phyloP scores from a whole-genome alignment of 2,329 filamentous ascomycete species.

The Calonectria pauciramosa region DNA sequence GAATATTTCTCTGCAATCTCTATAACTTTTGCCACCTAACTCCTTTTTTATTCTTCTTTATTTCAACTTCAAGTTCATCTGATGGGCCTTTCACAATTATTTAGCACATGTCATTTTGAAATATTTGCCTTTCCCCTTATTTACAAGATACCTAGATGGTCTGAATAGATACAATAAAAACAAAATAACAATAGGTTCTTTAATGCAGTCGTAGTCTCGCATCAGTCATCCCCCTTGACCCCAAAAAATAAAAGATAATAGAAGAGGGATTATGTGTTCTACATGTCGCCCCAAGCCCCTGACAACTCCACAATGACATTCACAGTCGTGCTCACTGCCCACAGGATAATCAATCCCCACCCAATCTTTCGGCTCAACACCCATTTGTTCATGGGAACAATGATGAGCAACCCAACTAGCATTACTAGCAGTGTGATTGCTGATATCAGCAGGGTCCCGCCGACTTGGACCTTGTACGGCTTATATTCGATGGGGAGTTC shows the following conservation, averaged over 20 bases:
- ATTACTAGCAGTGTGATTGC: constrained; percentile 87
- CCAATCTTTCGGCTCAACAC: constrained; percentile 87
- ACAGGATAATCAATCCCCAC: constrained; percentile 82
- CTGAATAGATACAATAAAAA: not conserved
- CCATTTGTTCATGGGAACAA: constrained; percentile 90
- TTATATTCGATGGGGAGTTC: constrained; percentile 74
- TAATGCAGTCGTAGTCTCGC: not conserved
- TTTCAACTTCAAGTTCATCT: not conserved
- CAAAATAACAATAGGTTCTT: not conserved
- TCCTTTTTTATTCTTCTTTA: not conserved
- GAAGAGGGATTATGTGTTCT: not conserved
- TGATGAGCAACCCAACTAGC: constrained; percentile 81
- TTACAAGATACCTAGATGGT: not conserved
- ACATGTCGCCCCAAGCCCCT: constrained; percentile 60
- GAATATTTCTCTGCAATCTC: not conserved
- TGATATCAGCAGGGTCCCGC: constrained; percentile 86
- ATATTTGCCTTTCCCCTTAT: not conserved
- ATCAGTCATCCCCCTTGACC: not conserved
- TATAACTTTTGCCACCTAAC: too few species aligned
- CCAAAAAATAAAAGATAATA: not conserved
- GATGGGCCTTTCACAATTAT: not conserved
- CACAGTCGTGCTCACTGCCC: constrained; percentile 82
- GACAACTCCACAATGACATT: constrained; percentile 87
- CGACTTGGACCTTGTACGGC: constrained; percentile 87
- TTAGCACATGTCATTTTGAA: not conserved